Conservation (phyloP, 139 green algal genomes). For the Protoeuglena noctilucae region DNA sequence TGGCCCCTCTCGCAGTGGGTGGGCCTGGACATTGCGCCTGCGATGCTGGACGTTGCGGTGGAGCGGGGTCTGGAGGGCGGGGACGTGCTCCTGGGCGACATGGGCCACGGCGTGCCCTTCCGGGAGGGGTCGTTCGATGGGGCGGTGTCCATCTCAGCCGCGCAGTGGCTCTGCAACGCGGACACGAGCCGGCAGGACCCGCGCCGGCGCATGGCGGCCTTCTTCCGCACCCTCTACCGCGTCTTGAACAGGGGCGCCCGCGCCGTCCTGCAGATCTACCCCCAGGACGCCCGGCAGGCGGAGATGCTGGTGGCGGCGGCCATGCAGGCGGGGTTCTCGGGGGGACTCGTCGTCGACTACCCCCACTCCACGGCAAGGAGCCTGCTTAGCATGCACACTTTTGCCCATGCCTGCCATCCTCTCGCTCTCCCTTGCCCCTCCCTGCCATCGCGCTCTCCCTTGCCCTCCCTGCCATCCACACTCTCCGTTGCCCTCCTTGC, state of each 20-base stretch:
- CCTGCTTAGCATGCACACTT: too few relatives aligned
- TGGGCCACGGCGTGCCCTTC: constrained; percentile 68
- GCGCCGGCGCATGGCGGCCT: constrained; percentile 49
- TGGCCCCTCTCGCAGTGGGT: constrained; percentile 58
- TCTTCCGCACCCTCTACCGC: constrained; percentile 80
- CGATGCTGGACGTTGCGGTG: constrained; percentile 63
- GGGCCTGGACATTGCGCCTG: constrained; percentile 63
- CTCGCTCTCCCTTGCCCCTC: too few relatives aligned
- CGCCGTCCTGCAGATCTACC: constrained; percentile 81
- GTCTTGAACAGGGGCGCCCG: constrained; percentile 54
- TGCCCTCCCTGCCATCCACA: too few relatives aligned
- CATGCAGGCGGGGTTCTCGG: constrained; percentile 83
- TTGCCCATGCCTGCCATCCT: too few relatives aligned
- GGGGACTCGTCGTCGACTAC: constrained; percentile 92
- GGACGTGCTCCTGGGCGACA: constrained; percentile 55
- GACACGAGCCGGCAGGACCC: constrained; percentile 64
- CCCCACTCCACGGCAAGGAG: constrained; percentile 80
- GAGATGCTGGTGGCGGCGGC: constrained; percentile 82
- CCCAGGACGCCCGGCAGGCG: constrained; percentile 58
- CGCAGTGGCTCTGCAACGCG: constrained; percentile 93
- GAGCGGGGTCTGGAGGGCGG: constrained; percentile 59
- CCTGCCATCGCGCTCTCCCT: too few relatives aligned
- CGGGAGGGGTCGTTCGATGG: constrained; percentile 22
- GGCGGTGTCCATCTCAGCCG: constrained; percentile 39
- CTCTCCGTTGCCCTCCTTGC: too few relatives aligned